Conservation (phyloP, 1,139 yeast genomes). For the Lodderomyces margitis region DNA sequence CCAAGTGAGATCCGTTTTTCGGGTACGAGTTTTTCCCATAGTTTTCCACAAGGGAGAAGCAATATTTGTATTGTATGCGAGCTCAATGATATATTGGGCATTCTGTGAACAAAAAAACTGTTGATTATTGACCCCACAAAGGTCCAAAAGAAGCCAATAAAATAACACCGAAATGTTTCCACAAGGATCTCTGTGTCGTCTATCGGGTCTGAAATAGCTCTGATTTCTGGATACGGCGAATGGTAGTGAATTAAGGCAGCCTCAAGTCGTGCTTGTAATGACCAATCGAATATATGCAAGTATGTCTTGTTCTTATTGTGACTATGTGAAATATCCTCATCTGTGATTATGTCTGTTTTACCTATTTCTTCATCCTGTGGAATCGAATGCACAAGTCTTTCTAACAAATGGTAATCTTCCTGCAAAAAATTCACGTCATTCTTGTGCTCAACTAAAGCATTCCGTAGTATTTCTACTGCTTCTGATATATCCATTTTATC, state of each 20-base stretch:
- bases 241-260: slow-evolving; percentile 44
- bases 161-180: slow-evolving; percentile 43
- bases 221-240: slow-evolving; percentile 47
- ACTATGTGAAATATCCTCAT: slow-evolving; percentile 5
- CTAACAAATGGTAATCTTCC: slow-evolving; percentile 36
- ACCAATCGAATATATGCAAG: slow-evolving; percentile 33
- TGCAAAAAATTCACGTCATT: slow-evolving; percentile 43
- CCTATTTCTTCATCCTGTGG: slow-evolving; percentile 9
- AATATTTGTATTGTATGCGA: slow-evolving; percentile 44
- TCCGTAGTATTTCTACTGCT: slow-evolving; percentile 35
- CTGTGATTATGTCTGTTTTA: slow-evolving; percentile 10
- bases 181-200: slow-evolving; percentile 40
- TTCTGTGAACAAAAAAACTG: slow-evolving; percentile 44
- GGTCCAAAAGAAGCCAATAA: slow-evolving; percentile 43
- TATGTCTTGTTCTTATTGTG: slow-evolving; percentile 27
- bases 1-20: slow-evolving; percentile 19
- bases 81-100: slow-evolving; percentile 39
- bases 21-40: slow-evolving; percentile 39
- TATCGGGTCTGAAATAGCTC: slow-evolving; percentile 45
- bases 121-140: slow-evolving; percentile 41
- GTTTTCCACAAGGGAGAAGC: slow-evolving; percentile 39
- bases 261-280: slow-evolving; percentile 35
- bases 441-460: slow-evolving; percentile 37
- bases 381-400: slow-evolving; percentile 26
- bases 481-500: slow-evolving; percentile 24